Conservation (phyloP, 2,329 filamentous ascomycete species). For the Aspergillus eucalypticola region DNA sequence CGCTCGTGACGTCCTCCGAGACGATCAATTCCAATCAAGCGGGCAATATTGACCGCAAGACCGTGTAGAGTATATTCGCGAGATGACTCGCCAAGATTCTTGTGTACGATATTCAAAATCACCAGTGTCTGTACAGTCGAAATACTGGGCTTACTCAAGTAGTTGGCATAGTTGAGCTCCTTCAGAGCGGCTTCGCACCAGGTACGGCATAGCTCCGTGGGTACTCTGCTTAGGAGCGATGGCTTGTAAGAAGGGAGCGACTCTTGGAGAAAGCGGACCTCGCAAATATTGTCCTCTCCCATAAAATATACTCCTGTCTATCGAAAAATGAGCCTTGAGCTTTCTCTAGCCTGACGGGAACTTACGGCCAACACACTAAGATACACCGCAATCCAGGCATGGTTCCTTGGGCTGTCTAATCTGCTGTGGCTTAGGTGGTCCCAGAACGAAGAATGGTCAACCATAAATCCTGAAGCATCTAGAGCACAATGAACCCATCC, state of each 20-base stretch:
- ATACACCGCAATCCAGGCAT: slow-evolving; percentile 4
- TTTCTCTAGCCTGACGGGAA: not conserved
- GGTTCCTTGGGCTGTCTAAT: not conserved
- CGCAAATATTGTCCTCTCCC: not conserved
- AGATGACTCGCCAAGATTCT: slow-evolving; percentile 1
- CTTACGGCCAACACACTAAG: slow-evolving; percentile 3
- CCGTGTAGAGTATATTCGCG: slow-evolving; percentile 3
- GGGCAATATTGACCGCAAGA: not conserved
- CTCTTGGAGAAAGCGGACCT: not conserved
- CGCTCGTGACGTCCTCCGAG: not conserved
- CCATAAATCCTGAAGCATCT: not conserved
- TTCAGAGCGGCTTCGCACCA: slow-evolving; percentile 3
- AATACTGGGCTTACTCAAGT: slow-evolving; percentile 1
- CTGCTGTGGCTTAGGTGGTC: not conserved
- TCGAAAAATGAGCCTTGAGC: not conserved
- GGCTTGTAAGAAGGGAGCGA: not conserved
- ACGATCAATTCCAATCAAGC: slow-evolving; percentile 4
- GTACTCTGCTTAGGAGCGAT: not conserved
- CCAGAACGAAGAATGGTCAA: not conserved
- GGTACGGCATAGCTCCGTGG: not conserved
- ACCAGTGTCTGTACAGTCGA: not conserved
- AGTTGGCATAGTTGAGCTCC: not conserved
- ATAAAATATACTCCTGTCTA: slow-evolving; percentile 1
- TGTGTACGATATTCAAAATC: slow-evolving; percentile 4
- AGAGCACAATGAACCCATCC: slow-evolving; percentile 5